Evolutionary conservation across 352 stramenopile genomes (phyloP).

Genomic region (Phytophthora chlamydospora): DNA sequence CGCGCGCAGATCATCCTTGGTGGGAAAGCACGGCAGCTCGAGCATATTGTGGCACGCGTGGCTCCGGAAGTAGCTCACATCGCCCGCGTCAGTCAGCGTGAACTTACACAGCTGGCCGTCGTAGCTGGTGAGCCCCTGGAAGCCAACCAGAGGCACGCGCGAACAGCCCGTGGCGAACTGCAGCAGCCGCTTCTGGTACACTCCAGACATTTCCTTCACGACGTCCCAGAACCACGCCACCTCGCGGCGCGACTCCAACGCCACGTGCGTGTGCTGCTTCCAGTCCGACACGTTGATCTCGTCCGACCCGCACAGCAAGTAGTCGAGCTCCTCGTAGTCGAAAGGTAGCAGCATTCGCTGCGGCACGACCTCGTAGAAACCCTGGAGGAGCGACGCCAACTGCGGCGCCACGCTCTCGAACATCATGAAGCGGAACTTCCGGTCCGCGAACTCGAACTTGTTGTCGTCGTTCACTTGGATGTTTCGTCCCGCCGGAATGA

Average conservation of each 20-base stretch:
- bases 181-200: slow-evolving; percentile 69
- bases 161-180: slow-evolving; percentile 82
- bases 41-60: slow-evolving; percentile 86
- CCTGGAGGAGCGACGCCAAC: slow-evolving; percentile 90
- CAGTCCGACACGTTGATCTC: slow-evolving; percentile 95
- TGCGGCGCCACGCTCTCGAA: slow-evolving; percentile 93
- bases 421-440: slow-evolving; percentile 94
- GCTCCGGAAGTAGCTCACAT: slow-evolving; percentile 46
- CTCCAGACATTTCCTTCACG: slow-evolving; percentile 82
- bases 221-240: slow-evolving; percentile 69
- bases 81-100: slow-evolving; percentile 40
- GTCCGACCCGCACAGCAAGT: slow-evolving; percentile 94
- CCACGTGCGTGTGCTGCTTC: slow-evolving; percentile 74
- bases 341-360: slow-evolving; percentile 94
- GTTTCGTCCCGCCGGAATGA: slow-evolving; percentile 57
- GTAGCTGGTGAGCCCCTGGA: slow-evolving; percentile 70
- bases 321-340: slow-evolving; percentile 96
- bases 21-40: slow-evolving; percentile 92
- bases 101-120: slow-evolving; percentile 75
- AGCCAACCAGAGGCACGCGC: slow-evolving; percentile 70
- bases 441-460: slow-evolving; percentile 93
- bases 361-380: slow-evolving; percentile 97
- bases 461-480: slow-evolving; percentile 96
- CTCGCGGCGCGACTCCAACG: slow-evolving; percentile 33
- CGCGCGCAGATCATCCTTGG: slow-evolving; percentile 72